Evolutionary conservation across 2,329 filamentous ascomycete genomes (phyloP).

Genomic region (Talaromyces sp.): DNA sequence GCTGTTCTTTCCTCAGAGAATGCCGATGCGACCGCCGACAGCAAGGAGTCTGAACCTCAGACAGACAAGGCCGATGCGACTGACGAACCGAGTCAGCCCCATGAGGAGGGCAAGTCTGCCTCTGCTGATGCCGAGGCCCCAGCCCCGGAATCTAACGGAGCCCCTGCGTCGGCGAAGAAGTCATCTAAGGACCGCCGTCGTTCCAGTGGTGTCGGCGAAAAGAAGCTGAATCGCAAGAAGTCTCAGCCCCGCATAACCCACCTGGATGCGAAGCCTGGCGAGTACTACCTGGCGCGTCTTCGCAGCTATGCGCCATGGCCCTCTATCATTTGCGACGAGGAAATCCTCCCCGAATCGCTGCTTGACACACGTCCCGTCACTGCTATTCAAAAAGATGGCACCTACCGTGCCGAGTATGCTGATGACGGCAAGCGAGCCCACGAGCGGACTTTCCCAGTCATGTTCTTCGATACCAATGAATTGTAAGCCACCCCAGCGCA

Average conservation of each 20-base stretch:
- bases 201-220: conserved; percentile 63
- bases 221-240: conserved; percentile 84
- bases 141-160: conserved; percentile 49
- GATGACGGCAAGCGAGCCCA: conserved; percentile 84
- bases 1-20: conserved; percentile 13
- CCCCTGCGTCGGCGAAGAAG: conserved; percentile 54
- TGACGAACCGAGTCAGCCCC: conserved; percentile 26
- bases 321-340: conserved; percentile 88
- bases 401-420: conserved; percentile 81
- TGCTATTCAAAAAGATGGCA: conserved; percentile 78
- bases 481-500: conserved; percentile 69
- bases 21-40: conserved; percentile 27
- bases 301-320: conserved; percentile 97
- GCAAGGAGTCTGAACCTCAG: conserved; percentile 32
- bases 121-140: conserved; percentile 26
- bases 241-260: conserved; percentile 72
- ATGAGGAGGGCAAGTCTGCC: conserved; percentile 31
- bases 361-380: conserved; percentile 80
- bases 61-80: conserved; percentile 32
- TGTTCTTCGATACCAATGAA: conserved; percentile 94
- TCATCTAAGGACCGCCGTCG: conserved; percentile 70
- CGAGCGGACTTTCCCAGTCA: conserved; percentile 88
- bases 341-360: conserved; percentile 82
- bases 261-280: conserved; percentile 82
- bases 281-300: conserved; percentile 89